These are phyloP conservation scores for Coemansia umbellata DNA, from an alignment of 192 early-diverging fungal species.

Conservation along the genomic window DNA sequence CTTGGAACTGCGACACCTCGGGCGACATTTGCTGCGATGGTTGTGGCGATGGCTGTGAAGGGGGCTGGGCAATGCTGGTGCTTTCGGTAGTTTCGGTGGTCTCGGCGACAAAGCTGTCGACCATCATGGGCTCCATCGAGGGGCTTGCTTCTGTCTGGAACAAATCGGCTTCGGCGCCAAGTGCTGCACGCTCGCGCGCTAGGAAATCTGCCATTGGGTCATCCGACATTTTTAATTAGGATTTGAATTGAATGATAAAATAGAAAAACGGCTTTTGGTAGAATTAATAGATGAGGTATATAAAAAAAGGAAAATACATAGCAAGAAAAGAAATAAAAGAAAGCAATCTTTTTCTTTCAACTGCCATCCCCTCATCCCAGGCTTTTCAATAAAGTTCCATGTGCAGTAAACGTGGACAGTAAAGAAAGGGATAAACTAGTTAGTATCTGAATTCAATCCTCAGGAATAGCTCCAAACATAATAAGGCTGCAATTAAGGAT, in stretches of 20 bases:
- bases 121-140: neutral
- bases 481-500: no score
- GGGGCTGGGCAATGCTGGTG: neutral
- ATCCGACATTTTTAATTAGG: conserved; percentile 25
- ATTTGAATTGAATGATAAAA: neutral
- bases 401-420: no score
- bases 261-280: no score
- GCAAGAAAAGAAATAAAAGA: neutral
- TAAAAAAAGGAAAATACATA: neutral
- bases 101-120: neutral
- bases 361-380: no score
- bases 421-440: no score
- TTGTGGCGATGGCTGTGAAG: neutral
- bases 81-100: neutral
- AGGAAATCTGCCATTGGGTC: conserved; percentile 76
- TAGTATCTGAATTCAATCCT: no score
- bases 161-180: conserved; percentile 68
- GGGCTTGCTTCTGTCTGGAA: conserved; percentile 33
- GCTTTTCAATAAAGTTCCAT: no score
- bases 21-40: neutral
- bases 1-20: conserved; percentile 28
- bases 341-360: neutral
- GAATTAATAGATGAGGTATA: neutral
- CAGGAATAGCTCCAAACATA: no score
- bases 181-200: conserved; percentile 66